phyloP scores from a whole-genome alignment of 768 basidiomycete genomes.

The Calvatia gigantea region DNA sequence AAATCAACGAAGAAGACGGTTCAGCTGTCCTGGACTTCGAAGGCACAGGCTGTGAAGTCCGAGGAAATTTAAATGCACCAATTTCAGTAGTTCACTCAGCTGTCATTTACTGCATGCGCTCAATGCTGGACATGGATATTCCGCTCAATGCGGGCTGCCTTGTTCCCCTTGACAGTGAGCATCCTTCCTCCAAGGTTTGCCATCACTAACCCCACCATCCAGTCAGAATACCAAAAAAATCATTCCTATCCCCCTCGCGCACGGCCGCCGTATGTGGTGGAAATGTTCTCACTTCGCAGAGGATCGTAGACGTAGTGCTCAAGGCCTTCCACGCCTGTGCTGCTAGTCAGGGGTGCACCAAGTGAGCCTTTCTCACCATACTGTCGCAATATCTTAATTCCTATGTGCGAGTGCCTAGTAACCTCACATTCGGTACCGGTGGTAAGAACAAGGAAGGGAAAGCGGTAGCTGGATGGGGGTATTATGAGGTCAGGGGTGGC shows the following conservation, averaged over 20 bases:
- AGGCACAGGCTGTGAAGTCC: conserved; percentile 80
- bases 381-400: conserved; percentile 4
- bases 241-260: conserved; percentile 74
- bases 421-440: conserved; percentile 85
- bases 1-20: conserved; percentile 70
- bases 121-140: conserved; percentile 84
- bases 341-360: conserved; percentile 92
- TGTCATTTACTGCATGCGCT: conserved; percentile 85
- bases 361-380: conserved; percentile 43
- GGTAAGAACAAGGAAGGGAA: conserved; percentile 83
- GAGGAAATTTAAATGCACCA: conserved; percentile 82
- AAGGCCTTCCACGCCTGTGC: conserved; percentile 91
- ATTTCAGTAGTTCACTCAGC: conserved; percentile 86
- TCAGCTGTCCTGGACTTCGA: conserved; percentile 84
- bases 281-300: conserved; percentile 86
- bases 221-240: conserved; percentile 81
- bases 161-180: conserved; percentile 74
- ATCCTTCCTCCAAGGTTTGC: background rate
- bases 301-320: conserved; percentile 93
- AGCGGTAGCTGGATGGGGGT: conserved; percentile 82
- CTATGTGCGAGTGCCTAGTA: conserved; percentile 41
- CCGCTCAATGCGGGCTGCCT: conserved; percentile 94
- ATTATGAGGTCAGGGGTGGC: conserved; percentile 64
- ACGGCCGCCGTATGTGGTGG: conserved; percentile 93
- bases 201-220: background rate